These are phyloP conservation scores for Verticillium nonalfalfae DNA, from an alignment of 2,329 filamentous ascomycete genomes.

Conservation along the genomic window DNA sequence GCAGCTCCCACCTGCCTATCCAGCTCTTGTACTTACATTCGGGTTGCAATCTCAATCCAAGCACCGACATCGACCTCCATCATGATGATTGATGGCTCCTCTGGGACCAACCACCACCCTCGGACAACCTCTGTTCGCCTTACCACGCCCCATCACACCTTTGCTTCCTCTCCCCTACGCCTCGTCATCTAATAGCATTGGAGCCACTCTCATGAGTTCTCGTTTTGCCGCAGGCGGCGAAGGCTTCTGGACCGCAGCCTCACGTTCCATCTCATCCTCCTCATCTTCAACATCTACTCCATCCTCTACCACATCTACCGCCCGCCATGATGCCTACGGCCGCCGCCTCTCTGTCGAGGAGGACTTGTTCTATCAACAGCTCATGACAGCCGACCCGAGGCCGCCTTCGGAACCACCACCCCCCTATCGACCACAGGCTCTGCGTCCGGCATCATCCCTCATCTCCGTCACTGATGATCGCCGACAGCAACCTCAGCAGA, in stretches of 20 bases:
- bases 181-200: neutral
- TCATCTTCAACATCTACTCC: neutral
- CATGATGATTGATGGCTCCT: neutral
- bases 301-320: neutral
- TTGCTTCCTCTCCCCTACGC: neutral
- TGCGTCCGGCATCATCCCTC: neutral
- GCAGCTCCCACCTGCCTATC: neutral
- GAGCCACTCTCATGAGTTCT: neutral
- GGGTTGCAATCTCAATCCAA: neutral
- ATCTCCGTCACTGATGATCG: neutral
- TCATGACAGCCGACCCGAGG: conserved; percentile 38
- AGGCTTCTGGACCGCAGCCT: conserved; percentile 18
- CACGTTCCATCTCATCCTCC: conserved; percentile 2
- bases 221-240: conserved; percentile 6
- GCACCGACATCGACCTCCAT: neutral
- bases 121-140: neutral
- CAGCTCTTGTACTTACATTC: neutral
- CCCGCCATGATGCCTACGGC: neutral
- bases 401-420: conserved; percentile 39
- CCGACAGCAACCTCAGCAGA: conserved; percentile 1
- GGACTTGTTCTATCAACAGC: conserved; percentile 44
- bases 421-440: conserved; percentile 25
- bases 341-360: conserved; percentile 44
- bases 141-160: neutral
- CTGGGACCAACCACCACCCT: neutral